Conservation (phyloP, 2,329 filamentous ascomycete genomes). For the Drechslerella coelobrocha region DNA sequence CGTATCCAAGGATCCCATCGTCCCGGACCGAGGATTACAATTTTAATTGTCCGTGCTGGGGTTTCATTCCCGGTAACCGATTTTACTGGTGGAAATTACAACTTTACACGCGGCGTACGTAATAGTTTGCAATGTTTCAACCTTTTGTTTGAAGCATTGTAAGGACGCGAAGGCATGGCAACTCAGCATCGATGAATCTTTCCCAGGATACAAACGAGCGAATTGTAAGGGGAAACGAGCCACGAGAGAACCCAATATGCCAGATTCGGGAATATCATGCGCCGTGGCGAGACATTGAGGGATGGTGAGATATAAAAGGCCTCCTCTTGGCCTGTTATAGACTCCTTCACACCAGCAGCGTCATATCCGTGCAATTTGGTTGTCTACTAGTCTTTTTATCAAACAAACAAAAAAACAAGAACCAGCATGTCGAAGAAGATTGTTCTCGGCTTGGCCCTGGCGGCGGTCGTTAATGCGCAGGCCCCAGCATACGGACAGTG, state of each 20-base stretch:
- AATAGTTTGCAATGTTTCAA: background rate
- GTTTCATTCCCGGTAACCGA: conserved; percentile 15
- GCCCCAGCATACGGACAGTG: conserved; percentile 34
- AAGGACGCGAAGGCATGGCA: too few species aligned
- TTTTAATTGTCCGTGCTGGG: conserved; percentile 47
- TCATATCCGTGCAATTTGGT: background rate
- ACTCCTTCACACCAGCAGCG: conserved; percentile 3
- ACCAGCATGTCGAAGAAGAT: conserved; percentile 36
- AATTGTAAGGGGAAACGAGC: too few species aligned
- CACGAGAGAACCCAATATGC: too few species aligned
- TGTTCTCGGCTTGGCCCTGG: conserved; percentile 38
- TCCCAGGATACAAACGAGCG: too few species aligned
- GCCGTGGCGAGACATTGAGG: too few species aligned
- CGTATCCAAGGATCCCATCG: conserved; percentile 3
- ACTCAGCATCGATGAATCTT: too few species aligned
- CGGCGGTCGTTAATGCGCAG: conserved; percentile 39
- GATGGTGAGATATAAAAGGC: too few species aligned
- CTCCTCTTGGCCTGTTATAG: too few species aligned
- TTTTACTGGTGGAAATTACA: conserved; percentile 46
- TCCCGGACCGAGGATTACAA: conserved; percentile 15
- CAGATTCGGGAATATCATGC: too few species aligned
- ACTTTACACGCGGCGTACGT: background rate
- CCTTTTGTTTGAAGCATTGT: conserved; percentile 24
- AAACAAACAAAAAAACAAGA: background rate
- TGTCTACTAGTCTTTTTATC: conserved; percentile 6